Evolutionary conservation across 1,284 basidiomycete species (phyloP).

Genomic region (Ceratobasidium sp.): DNA sequence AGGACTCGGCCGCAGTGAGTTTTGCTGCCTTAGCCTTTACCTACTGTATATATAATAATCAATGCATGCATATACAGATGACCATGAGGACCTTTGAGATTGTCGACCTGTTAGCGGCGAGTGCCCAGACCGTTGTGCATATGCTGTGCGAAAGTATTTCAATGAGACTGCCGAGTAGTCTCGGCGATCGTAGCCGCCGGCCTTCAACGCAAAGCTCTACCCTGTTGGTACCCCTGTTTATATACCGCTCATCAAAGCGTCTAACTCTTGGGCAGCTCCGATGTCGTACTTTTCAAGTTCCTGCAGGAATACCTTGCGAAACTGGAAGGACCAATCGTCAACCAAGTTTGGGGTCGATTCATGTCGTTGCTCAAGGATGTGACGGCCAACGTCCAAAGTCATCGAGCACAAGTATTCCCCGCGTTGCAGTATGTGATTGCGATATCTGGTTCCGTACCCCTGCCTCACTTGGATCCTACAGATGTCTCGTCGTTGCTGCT

Average conservation of each 20-base stretch:
- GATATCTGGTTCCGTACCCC: not conserved
- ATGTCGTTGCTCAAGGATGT: conserved; percentile 83
- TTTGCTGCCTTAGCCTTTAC: conserved; percentile 10
- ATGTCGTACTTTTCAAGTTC: conserved; percentile 77
- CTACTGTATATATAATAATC: conserved; percentile 31
- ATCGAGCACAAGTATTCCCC: conserved; percentile 74
- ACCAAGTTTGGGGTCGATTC: conserved; percentile 89
- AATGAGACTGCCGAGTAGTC: conserved; percentile 63
- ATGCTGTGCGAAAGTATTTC: conserved; percentile 87
- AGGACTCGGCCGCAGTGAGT: conserved; percentile 39
- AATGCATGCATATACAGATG: conserved; percentile 45
- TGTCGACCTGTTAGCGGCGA: conserved; percentile 81
- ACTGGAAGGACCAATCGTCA: conserved; percentile 85
- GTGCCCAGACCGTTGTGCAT: conserved; percentile 86
- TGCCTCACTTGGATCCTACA: conserved; percentile 50
- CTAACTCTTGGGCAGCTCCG: conserved; percentile 58
- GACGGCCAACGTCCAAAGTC: conserved; percentile 64
- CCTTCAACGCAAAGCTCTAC: conserved; percentile 63
- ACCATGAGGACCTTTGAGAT: conserved; percentile 72
- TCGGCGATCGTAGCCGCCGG: conserved; percentile 54
- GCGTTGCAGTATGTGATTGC: conserved; percentile 65
- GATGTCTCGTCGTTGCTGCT: conserved; percentile 80
- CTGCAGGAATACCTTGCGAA: conserved; percentile 85
- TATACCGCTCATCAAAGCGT: not conserved
- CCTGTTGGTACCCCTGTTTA: conserved; percentile 59